Evolutionary conservation across 208 protist species (phyloP).

Genomic region (Leishmania guyanensis): DNA sequence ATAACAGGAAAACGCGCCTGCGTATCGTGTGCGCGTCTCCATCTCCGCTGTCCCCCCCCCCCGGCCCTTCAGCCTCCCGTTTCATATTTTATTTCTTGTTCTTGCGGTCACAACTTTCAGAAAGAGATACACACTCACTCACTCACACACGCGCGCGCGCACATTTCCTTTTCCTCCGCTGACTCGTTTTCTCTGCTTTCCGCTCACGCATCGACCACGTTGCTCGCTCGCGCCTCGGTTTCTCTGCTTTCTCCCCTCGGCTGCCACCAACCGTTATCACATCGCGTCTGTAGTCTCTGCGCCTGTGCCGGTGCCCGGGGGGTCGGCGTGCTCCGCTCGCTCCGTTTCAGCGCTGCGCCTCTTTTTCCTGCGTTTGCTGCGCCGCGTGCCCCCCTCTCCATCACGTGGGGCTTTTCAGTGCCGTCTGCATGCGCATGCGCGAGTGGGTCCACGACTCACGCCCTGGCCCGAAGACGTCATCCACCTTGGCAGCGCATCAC

Average conservation of each 20-base stretch:
- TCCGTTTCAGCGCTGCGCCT: background rate
- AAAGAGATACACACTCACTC: too few relatives aligned
- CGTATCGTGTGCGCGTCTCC: background rate
- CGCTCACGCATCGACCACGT: background rate
- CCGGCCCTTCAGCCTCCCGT: background rate
- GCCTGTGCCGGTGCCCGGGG: background rate
- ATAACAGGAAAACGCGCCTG: background rate
- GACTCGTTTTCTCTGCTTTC: slow-evolving; percentile 2
- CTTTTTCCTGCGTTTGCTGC: slow-evolving; percentile 11
- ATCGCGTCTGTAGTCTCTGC: background rate
- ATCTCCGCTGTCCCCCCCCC: background rate
- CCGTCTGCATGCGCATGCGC: slow-evolving; percentile 4
- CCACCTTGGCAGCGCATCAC: background rate
- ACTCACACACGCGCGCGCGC: background rate
- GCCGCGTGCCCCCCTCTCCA: background rate
- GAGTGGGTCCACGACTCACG: background rate
- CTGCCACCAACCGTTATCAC: background rate
- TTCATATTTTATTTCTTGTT: background rate
- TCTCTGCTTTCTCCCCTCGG: background rate
- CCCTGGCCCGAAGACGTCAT: background rate
- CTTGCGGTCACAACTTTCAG: background rate
- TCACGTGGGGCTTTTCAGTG: background rate
- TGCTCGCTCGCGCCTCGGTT: background rate
- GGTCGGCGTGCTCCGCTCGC: background rate
- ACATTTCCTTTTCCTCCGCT: background rate